Percentiles rank a stretch among this genome's conserved stretches.
phyloP scores from a whole-genome alignment of 2,329 filamentous ascomycete species.

The Orbilia oligospora region DNA sequence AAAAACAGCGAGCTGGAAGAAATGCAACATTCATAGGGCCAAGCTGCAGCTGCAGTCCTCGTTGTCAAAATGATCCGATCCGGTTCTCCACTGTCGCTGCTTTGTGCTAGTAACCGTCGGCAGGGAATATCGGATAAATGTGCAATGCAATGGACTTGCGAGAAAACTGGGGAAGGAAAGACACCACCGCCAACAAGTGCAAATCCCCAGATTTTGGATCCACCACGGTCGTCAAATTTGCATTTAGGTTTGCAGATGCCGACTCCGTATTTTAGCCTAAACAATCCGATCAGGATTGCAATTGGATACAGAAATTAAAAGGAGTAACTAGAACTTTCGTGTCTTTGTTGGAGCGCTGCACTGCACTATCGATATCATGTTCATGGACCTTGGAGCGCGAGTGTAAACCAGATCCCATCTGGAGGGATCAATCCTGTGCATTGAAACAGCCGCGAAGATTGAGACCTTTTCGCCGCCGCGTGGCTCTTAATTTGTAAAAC shows the following conservation, averaged over 20 bases:
- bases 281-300: constrained; percentile 15
- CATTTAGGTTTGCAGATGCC: constrained; percentile 43
- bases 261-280: constrained; percentile 49
- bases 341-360: background rate
- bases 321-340: background rate
- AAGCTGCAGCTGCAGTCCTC: constrained; percentile 16
- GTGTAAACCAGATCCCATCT: background rate
- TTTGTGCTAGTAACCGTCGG: constrained; percentile 26
- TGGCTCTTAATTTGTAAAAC: constrained; percentile 7
- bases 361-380: no score
- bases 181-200: constrained; percentile 19
- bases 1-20: constrained; percentile 14
- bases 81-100: constrained; percentile 44
- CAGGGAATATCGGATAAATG: constrained; percentile 60
- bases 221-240: constrained; percentile 34
- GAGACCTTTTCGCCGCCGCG: constrained; percentile 1
- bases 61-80: constrained; percentile 52
- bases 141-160: constrained; percentile 5
- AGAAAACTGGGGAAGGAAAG: constrained; percentile 44
- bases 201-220: constrained; percentile 56
- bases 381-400: no score
- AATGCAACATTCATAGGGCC: constrained; percentile 10
- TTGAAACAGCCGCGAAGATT: constrained; percentile 13
- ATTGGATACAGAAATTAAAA: background rate
- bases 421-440: background rate